Conservation (phyloP, 176 grass and related monocot genomes). For the Ananas comosus region DNA sequence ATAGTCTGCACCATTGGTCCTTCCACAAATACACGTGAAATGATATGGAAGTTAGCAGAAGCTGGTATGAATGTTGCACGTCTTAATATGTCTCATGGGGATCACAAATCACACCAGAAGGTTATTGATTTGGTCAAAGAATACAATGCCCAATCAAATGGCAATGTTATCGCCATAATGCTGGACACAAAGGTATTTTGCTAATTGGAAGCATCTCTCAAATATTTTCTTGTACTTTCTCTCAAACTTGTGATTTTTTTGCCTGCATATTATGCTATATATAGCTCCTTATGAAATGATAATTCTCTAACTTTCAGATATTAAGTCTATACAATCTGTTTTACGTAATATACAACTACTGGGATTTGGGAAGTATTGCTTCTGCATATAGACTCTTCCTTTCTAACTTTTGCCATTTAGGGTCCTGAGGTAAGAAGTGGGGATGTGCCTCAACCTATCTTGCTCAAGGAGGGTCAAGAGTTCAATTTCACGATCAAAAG, state of each 20-base stretch:
- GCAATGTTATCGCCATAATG: slow-evolving; percentile 82
- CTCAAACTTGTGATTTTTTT: background rate
- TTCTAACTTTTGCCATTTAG: slow-evolving; percentile 26
- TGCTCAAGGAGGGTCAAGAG: slow-evolving; percentile 76
- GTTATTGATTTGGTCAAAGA: slow-evolving; percentile 94
- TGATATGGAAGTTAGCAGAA: slow-evolving; percentile 96
- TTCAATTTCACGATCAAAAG: slow-evolving; percentile 92
- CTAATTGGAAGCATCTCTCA: background rate
- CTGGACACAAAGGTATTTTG: slow-evolving; percentile 88
- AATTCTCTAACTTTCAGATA: too few relatives aligned
- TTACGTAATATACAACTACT: too few relatives aligned
- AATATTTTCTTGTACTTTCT: background rate
- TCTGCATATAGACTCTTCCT: too few relatives aligned
- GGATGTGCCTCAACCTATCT: slow-evolving; percentile 78
- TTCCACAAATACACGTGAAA: slow-evolving; percentile 70
- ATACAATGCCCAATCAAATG: slow-evolving; percentile 71
- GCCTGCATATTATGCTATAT: background rate
- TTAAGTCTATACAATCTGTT: too few relatives aligned
- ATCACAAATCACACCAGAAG: slow-evolving; percentile 89
- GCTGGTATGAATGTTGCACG: slow-evolving; percentile 88
- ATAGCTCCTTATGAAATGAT: background rate
- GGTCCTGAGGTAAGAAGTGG: slow-evolving; percentile 99
- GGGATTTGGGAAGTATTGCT: too few relatives aligned
- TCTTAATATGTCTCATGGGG: slow-evolving; percentile 96
- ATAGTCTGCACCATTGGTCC: slow-evolving; percentile 98